A percentile compares a stretch with the other conserved stretches of the same genome.
phyloP scores from a whole-genome alignment of 495 filamentous ascomycete genomes.

The Tetracladium setigerum region DNA sequence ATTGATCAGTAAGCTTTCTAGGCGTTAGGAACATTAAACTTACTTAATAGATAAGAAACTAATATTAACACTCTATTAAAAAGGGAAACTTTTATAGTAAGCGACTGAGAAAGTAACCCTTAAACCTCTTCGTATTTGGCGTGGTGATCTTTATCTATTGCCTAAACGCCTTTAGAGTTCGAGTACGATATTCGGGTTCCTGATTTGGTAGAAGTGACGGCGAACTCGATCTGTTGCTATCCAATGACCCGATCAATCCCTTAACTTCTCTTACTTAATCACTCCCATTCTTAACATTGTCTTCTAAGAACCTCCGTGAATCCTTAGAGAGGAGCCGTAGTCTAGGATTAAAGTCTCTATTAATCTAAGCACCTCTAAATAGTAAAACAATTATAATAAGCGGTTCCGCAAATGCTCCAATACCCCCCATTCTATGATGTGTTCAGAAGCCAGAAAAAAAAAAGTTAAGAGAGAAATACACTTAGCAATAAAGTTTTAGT shows the following conservation, averaged over 20 bases:
- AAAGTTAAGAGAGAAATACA: too few relatives aligned
- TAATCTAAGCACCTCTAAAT: conserved; percentile 54
- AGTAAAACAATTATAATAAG: conserved; percentile 46
- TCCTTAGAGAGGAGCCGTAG: background rate
- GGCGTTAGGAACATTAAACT: conserved; percentile 2
- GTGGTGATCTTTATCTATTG: conserved; percentile 28
- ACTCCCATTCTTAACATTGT: background rate
- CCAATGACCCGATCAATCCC: conserved; percentile 1
- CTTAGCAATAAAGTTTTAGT: too few relatives aligned
- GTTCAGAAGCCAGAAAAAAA: too few relatives aligned
- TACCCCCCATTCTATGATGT: conserved; percentile 25
- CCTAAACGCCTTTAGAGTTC: conserved; percentile 15
- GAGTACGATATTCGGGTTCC: conserved; percentile 14
- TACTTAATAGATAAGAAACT: conserved; percentile 63
- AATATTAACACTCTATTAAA: conserved; percentile 74
- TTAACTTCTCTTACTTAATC: background rate
- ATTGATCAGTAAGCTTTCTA: background rate
- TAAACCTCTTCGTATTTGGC: conserved; percentile 47
- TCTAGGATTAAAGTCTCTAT: conserved; percentile 28
- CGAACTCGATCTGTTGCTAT: conserved; percentile 1
- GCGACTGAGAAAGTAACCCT: conserved; percentile 44
- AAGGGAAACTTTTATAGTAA: conserved; percentile 65
- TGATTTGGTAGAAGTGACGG: conserved; percentile 5
- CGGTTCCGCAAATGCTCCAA: conserved; percentile 44
- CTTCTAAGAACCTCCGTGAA: conserved; percentile 1